A percentile compares a stretch with the other conserved stretches of the same genome.
Conservation (phyloP, 2,329 filamentous ascomycete genomes). For the Hypoxylon sp. region DNA sequence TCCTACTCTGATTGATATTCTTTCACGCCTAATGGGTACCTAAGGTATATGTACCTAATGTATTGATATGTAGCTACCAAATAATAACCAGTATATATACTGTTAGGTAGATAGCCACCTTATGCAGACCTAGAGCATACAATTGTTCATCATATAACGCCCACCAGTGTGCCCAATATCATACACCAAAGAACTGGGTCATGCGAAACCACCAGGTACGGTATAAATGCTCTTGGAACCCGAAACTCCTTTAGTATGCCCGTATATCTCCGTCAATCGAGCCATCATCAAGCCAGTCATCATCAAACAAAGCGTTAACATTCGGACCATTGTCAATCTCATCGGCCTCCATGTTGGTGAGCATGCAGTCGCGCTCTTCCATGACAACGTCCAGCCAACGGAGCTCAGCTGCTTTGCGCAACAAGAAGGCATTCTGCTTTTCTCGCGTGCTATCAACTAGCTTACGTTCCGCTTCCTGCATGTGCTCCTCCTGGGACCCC, state of each 20-base stretch:
- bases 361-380: conserved; percentile 60
- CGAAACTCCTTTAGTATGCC: conserved; percentile 15
- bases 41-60: neutral
- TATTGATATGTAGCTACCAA: neutral
- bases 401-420: conserved; percentile 60
- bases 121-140: neutral
- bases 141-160: conserved; percentile 1
- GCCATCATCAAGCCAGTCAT: conserved; percentile 31
- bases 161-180: neutral
- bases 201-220: neutral
- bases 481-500: conserved; percentile 60
- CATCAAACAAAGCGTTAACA: conserved; percentile 49
- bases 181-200: neutral
- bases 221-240: conserved; percentile 3
- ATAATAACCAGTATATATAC: neutral
- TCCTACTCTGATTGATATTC: neutral
- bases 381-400: conserved; percentile 64
- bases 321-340: conserved; percentile 60
- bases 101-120: neutral
- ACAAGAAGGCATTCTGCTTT: conserved; percentile 53
- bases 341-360: conserved; percentile 59
- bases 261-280: conserved; percentile 13
- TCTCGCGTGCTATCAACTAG: conserved; percentile 50
- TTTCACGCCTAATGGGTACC: neutral
- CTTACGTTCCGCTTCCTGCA: conserved; percentile 57